These are phyloP conservation scores for Vitis rupestris DNA, from an alignment of 164 flowering plant genomes.

Conservation along the genomic window DNA sequence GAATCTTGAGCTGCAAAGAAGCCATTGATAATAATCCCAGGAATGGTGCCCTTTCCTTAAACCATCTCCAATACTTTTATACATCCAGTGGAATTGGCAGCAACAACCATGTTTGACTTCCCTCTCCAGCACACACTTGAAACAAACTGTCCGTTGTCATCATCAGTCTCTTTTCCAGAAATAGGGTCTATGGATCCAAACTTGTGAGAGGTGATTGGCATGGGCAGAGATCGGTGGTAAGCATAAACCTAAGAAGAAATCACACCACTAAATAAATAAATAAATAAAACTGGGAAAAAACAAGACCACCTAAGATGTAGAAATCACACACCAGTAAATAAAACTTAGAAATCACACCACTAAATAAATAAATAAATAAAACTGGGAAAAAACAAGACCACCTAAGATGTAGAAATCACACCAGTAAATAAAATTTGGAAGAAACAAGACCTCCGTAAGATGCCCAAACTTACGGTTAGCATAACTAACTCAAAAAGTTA, in stretches of 20 bases:
- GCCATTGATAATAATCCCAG: background rate
- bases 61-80: conserved; percentile 84
- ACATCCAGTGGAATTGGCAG: conserved; percentile 89
- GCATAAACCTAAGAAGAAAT: conserved; percentile 63
- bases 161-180: conserved; percentile 81
- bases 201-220: conserved; percentile 87
- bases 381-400: background rate
- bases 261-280: background rate
- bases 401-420: no score
- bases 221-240: conserved; percentile 79
- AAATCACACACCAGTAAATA: no score
- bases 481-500: no score
- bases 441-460: no score
- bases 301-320: background rate
- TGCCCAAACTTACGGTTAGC: no score
- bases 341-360: background rate
- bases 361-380: no score
- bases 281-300: background rate
- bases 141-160: conserved; percentile 84
- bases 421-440: no score
- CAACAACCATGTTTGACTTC: conserved; percentile 74
- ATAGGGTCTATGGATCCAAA: conserved; percentile 90
- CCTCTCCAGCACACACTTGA: conserved; percentile 94
- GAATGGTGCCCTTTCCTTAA: conserved; percentile 20
- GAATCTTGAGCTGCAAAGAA: conserved; percentile 1